Conservation (phyloP, 2,329 filamentous ascomycete genomes). For the Teratosphaeriaceae sp. region DNA sequence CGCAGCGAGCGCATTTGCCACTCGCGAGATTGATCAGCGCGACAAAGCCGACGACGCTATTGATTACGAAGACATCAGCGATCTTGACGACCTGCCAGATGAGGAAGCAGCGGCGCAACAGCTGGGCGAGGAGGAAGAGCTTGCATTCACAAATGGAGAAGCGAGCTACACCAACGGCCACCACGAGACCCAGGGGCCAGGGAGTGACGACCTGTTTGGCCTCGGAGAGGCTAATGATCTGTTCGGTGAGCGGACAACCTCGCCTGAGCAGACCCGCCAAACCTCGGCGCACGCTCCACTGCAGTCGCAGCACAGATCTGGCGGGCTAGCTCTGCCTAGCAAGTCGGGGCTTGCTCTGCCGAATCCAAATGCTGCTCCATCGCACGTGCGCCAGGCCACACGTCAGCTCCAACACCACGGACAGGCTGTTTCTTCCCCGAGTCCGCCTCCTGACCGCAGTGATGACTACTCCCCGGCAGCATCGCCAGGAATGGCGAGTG, state of each 20-base stretch:
- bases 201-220: slow-evolving; percentile 60
- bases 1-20: slow-evolving; percentile 20
- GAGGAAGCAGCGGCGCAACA: slow-evolving; percentile 51
- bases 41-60: slow-evolving; percentile 90
- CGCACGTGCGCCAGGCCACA: slow-evolving; percentile 3
- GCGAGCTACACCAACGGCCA: slow-evolving; percentile 14
- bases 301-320: slow-evolving; percentile 15
- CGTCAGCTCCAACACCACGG: slow-evolving; percentile 2
- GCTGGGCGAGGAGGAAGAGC: slow-evolving; percentile 14
- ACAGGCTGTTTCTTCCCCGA: slow-evolving; percentile 17
- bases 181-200: slow-evolving; percentile 14
- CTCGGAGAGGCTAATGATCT: slow-evolving; percentile 43
- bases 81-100: slow-evolving; percentile 85
- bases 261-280: slow-evolving; percentile 22
- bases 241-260: slow-evolving; percentile 31
- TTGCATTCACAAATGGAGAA: slow-evolving; percentile 1
- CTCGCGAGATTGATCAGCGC: slow-evolving; percentile 38
- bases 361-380: not conserved
- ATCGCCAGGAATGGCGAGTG: slow-evolving; percentile 16
- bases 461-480: slow-evolving; percentile 18
- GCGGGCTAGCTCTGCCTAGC: slow-evolving; percentile 25
- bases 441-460: slow-evolving; percentile 18
- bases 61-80: slow-evolving; percentile 85
- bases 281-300: slow-evolving; percentile 13
- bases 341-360: slow-evolving; percentile 26